Percentiles rank a stretch among this genome's conserved stretches.
These are phyloP conservation scores for Colletotrichum salicis DNA, from an alignment of 2,329 filamentous ascomycete genomes.

Conservation along the genomic window DNA sequence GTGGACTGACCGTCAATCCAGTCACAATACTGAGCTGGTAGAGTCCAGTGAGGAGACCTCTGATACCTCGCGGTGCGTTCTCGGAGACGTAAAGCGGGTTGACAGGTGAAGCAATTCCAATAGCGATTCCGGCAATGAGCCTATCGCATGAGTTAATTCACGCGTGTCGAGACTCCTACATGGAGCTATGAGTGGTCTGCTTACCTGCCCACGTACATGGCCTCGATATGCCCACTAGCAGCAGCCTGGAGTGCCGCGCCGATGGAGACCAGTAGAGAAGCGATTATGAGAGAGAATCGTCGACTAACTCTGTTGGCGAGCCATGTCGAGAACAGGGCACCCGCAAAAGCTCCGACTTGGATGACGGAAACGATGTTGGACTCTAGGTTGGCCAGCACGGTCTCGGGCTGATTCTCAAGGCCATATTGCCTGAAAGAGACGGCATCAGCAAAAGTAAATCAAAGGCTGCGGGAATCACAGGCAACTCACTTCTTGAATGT, in stretches of 20 bases:
- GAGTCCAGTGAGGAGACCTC: conserved; percentile 62
- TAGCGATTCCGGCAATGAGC: conserved; percentile 60
- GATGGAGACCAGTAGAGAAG: conserved; percentile 61
- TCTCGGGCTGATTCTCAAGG: conserved; percentile 14
- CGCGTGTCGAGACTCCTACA: too few relatives aligned
- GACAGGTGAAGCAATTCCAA: conserved; percentile 61
- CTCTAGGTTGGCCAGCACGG: conserved; percentile 32
- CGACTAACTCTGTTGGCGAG: conserved; percentile 65
- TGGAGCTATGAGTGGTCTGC: background rate
- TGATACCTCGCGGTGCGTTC: conserved; percentile 61
- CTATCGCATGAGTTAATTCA: conserved; percentile 59
- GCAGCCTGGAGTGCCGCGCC: conserved; percentile 52
- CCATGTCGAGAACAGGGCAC: conserved; percentile 63
- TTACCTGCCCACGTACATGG: conserved; percentile 65
- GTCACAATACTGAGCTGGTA: conserved; percentile 63
- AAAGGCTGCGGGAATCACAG: background rate
- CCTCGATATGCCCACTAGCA: conserved; percentile 57
- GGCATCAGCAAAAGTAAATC: conserved; percentile 30
- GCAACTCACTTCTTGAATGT: conserved; percentile 36
- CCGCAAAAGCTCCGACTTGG: conserved; percentile 65
- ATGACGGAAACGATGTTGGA: conserved; percentile 57
- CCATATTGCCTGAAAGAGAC: conserved; percentile 27
- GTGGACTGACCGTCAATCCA: conserved; percentile 37
- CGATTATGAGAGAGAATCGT: conserved; percentile 58
- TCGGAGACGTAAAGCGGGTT: conserved; percentile 70